Evolutionary conservation across 371 early-diverging fungal genomes (phyloP).

Genomic region (Mortierella sp.): DNA sequence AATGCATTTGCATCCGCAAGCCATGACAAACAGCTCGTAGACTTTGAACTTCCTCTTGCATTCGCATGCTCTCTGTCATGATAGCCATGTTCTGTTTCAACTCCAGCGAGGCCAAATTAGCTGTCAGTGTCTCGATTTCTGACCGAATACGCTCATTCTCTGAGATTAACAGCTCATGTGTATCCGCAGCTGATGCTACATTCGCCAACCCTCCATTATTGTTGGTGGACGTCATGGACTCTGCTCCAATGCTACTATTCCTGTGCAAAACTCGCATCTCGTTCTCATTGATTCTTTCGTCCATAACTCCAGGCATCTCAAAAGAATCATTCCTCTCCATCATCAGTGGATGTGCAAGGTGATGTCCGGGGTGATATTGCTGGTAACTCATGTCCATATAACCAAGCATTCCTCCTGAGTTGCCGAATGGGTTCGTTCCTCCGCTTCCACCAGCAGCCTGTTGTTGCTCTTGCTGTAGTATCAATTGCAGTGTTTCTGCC

Average conservation of each 20-base stretch:
- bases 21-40: conserved; percentile 74
- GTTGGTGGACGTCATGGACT: conserved; percentile 17
- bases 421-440: conserved; percentile 9
- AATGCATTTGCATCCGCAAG: conserved; percentile 79
- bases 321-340: conserved; percentile 23
- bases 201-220: conserved; percentile 7
- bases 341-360: conserved; percentile 1
- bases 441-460: conserved; percentile 16
- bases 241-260: conserved; percentile 42
- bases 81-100: conserved; percentile 78
- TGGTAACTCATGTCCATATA: conserved; percentile 31
- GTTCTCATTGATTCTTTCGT: conserved; percentile 17
- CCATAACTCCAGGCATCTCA: conserved; percentile 6
- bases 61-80: conserved; percentile 74
- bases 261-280: conserved; percentile 21
- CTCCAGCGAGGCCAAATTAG: conserved; percentile 71
- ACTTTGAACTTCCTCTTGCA: conserved; percentile 80
- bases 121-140: conserved; percentile 71
- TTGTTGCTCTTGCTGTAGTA: conserved; percentile 37
- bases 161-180: conserved; percentile 58
- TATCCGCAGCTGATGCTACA: conserved; percentile 15
- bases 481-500: conserved; percentile 52
- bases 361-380: conserved; percentile 9
- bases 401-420: conserved; percentile 15
- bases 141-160: conserved; percentile 69